Evolutionary conservation across 2,329 filamentous ascomycete species (phyloP), one percentile per base, ranked within the genome.

Genomic region (Clonostachys solani): DNA sequence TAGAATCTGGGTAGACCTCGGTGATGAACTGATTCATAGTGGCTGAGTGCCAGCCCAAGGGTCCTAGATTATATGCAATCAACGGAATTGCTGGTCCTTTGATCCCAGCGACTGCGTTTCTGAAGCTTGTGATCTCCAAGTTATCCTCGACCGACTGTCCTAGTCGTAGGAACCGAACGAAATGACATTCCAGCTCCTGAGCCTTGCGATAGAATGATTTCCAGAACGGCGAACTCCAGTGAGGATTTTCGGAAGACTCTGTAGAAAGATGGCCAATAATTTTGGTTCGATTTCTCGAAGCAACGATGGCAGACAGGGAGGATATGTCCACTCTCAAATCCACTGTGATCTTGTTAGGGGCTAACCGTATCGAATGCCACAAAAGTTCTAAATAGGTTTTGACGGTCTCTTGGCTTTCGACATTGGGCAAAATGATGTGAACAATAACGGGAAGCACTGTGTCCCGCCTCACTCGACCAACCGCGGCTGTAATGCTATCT

Each of bases 61-160:
- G 62, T 0, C 84, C 85, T 1, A 81, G 82, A 54, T 87, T 87
- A 63, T 84, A 87, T 10, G 78, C 75, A 18, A 85, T 79, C 2
- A 87, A 49, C 0, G 15, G 83, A 80, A 13, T 82, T 62, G 6
- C 65, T 65, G 1, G 67, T 64, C 63, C 63, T 42, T 68, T 65
- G 5, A 82, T 67, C 6, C 9, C 23, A 10, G 23, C 23, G 23
- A 29, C 9, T 15, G 71, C 68, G 35, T 74, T 69, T 49, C 76
- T 75, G 29, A 87, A 73, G 12, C 71, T 69, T 33, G 78, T 71
- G 15, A 86, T 73, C 4, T 78, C 76, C 44, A 83, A 77, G 50
- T 86, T 86, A 54, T 89, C 84, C 13, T 79, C 72, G n/a, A 81
- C 68, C 2, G 67, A 72, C 4, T 63, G 62, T 5, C 81, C 80